A percentile compares a stretch with the other conserved stretches of the same genome.
Conservation (phyloP, 2,329 filamentous ascomycete genomes). For the Paraconiothyrium brasiliense region DNA sequence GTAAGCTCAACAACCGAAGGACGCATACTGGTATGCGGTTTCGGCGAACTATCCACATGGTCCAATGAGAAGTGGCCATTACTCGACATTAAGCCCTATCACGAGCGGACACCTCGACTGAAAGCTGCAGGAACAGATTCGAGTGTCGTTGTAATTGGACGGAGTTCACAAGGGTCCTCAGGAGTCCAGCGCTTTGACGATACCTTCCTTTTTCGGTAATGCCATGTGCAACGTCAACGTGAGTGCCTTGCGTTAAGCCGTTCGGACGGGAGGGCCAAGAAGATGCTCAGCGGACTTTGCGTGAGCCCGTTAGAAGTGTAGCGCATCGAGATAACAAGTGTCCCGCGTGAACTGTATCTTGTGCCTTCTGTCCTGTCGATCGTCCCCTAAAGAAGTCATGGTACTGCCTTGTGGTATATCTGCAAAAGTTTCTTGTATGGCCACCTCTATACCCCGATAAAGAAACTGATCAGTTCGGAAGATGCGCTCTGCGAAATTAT, state of each 20-base stretch:
- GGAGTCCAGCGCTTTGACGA: constrained; percentile 15
- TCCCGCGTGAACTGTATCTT: neutral
- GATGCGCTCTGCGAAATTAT: neutral
- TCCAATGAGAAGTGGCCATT: constrained; percentile 7
- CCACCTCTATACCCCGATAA: neutral
- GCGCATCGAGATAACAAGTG: neutral
- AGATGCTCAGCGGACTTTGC: neutral
- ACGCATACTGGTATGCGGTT: neutral
- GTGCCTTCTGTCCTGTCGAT: neutral
- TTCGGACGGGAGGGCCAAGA: too few species aligned
- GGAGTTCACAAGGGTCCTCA: constrained; percentile 10
- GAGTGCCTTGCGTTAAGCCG: constrained; percentile 4
- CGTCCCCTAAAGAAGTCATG: neutral
- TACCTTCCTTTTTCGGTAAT: constrained; percentile 25
- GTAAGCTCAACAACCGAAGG: constrained; percentile 5
- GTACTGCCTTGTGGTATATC: neutral
- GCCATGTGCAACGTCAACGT: constrained; percentile 21
- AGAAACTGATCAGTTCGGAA: neutral
- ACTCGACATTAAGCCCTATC: constrained; percentile 5
- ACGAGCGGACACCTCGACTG: constrained; percentile 10
- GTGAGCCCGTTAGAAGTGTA: constrained; percentile 1
- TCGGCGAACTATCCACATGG: neutral
- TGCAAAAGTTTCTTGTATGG: neutral
- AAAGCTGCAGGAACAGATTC: constrained; percentile 19
- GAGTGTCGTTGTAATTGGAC: constrained; percentile 6